Evolutionary conservation across 371 early-diverging fungal species (phyloP).

Genomic region (Mortierella sp.): DNA sequence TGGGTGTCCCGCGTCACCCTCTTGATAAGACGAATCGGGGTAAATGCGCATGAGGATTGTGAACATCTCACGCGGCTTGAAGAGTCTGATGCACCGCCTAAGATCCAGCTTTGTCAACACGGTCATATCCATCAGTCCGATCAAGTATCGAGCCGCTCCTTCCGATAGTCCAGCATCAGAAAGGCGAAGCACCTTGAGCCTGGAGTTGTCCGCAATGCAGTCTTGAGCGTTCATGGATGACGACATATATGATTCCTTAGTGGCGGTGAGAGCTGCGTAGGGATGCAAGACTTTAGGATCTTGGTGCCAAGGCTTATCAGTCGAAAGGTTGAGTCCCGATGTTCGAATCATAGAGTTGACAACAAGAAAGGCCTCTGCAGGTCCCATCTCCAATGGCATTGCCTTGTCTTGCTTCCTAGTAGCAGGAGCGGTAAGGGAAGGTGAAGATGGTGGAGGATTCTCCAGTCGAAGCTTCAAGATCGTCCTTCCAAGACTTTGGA

Average conservation of each 20-base stretch:
- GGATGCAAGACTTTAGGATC: slow-evolving; percentile 6
- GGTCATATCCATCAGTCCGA: slow-evolving; percentile 22
- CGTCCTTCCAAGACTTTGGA: slow-evolving; percentile 24
- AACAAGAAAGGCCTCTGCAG: slow-evolving; percentile 25
- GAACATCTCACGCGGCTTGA: slow-evolving; percentile 35
- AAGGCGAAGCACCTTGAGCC: slow-evolving; percentile 26
- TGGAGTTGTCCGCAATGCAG: slow-evolving; percentile 19
- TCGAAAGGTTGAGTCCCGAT: slow-evolving; percentile 1
- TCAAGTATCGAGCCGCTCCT: slow-evolving; percentile 24
- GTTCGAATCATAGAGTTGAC: slow-evolving; percentile 38
- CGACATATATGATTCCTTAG: slow-evolving; percentile 18
- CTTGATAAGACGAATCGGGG: slow-evolving; percentile 16
- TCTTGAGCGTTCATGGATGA: slow-evolving; percentile 20
- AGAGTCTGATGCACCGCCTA: slow-evolving; percentile 15
- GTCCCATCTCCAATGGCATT: slow-evolving; percentile 17
- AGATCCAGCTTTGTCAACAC: slow-evolving; percentile 34
- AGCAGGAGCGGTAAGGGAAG: slow-evolving; percentile 3
- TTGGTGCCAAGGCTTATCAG: slow-evolving; percentile 25
- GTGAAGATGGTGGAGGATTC: slow-evolving; percentile 18
- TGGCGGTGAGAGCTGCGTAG: slow-evolving; percentile 21
- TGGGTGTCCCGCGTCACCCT: slow-evolving; percentile 4
- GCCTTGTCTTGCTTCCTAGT: slow-evolving; percentile 2
- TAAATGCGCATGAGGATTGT: slow-evolving; percentile 13
- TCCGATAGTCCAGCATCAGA: slow-evolving; percentile 30
- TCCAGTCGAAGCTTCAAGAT: slow-evolving; percentile 17